A percentile compares a stretch with the other conserved stretches of the same genome.
Evolutionary conservation across 1,284 basidiomycete genomes (phyloP).

Genomic region (Apiotrichum mycotoxinovorans): DNA sequence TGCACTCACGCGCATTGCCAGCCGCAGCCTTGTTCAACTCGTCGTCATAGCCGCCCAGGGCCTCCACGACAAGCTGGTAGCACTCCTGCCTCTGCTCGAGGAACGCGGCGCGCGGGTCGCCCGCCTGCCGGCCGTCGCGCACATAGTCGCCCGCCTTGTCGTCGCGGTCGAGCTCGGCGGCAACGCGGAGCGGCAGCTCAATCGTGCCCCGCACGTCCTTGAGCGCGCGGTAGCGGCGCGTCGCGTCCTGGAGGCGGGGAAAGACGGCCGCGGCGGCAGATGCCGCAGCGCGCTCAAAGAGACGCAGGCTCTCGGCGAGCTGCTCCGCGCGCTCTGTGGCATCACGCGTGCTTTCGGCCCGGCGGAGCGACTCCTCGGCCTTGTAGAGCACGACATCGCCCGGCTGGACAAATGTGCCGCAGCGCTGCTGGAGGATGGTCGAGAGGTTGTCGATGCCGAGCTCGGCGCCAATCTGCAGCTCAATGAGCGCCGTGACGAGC

Average conservation of each 20-base stretch:
- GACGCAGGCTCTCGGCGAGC: constrained; percentile 73
- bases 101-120: constrained; percentile 60
- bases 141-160: constrained; percentile 74
- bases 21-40: constrained; percentile 30
- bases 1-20: constrained; percentile 8
- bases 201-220: constrained; percentile 65
- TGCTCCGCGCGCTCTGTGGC: constrained; percentile 67
- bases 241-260: constrained; percentile 78
- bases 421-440: constrained; percentile 87
- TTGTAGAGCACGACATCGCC: constrained; percentile 99
- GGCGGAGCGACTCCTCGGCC: constrained; percentile 88
- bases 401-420: constrained; percentile 94
- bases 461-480: constrained; percentile 94
- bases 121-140: constrained; percentile 60
- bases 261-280: constrained; percentile 72
- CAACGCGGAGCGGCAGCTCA: constrained; percentile 80
- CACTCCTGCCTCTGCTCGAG: constrained; percentile 67
- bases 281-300: constrained; percentile 71
- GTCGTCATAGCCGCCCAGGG: constrained; percentile 74
- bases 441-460: constrained; percentile 94
- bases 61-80: constrained; percentile 78
- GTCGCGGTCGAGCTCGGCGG: constrained; percentile 72
- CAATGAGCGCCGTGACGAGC: constrained; percentile 92
- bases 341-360: constrained; percentile 77
- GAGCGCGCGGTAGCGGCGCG: constrained; percentile 78